Conservation (phyloP, 192 early-diverging fungal species). For the Coemansia sp. region DNA sequence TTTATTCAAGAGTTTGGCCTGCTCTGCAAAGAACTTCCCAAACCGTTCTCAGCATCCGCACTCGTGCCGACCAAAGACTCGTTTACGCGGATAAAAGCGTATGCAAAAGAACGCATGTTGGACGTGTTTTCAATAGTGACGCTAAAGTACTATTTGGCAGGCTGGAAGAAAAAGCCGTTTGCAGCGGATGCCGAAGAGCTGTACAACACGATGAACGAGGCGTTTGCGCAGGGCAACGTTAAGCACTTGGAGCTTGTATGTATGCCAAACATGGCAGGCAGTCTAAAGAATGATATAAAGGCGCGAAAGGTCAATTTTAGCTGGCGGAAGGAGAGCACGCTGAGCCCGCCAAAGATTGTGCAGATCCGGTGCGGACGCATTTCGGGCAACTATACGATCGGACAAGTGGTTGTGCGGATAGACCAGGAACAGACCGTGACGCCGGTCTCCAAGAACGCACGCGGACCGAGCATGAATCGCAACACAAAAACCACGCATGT, state of each 20-base stretch:
- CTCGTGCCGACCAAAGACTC: constrained; percentile 16
- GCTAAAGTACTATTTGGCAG: constrained; percentile 23
- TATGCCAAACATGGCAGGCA: constrained; percentile 59
- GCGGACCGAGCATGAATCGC: constrained; percentile 31
- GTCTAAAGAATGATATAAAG: constrained; percentile 62
- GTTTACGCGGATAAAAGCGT: background rate
- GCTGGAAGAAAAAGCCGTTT: constrained; percentile 59
- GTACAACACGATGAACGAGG: constrained; percentile 66
- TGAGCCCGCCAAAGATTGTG: constrained; percentile 57
- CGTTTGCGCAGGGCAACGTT: constrained; percentile 63
- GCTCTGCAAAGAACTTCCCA: constrained; percentile 14
- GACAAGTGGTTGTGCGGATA: constrained; percentile 64
- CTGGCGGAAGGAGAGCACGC: constrained; percentile 60
- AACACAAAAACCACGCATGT: constrained; percentile 57
- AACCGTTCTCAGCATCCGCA: constrained; percentile 15
- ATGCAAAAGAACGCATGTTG: constrained; percentile 1
- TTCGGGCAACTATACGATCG: constrained; percentile 48
- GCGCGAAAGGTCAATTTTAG: constrained; percentile 54
- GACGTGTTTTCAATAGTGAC: constrained; percentile 17
- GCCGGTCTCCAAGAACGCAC: constrained; percentile 4
- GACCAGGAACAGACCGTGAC: constrained; percentile 60
- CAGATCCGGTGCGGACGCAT: constrained; percentile 58
- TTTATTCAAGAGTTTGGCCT: constrained; percentile 38
- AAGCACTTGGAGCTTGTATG: constrained; percentile 57
- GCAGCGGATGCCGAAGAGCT: constrained; percentile 58